Evolutionary conservation across 75 land plant genomes (phyloP), one percentile per base, ranked within the genome.

Genomic region (Cupressus sempervirens): DNA sequence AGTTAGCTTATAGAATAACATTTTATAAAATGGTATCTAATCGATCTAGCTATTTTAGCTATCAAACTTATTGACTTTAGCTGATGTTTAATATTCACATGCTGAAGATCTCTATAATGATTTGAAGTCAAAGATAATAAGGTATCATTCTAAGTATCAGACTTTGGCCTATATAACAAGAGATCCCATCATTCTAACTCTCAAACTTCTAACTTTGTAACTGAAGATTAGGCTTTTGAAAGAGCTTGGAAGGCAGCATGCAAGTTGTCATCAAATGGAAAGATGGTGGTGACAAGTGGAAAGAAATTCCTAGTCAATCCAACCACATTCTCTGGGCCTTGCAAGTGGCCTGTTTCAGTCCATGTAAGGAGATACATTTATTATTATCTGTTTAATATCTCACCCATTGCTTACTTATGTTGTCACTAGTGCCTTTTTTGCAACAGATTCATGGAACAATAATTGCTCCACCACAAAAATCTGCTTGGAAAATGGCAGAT

Each of bases 241-340:
- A 67, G 67, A 43, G 91, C 93, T 13, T 93, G 95, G 95, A 83
- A 82, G 15, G 91, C 86, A 46, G 92, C 91, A 4, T 93, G 93
- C 86, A 41, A 12, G 8, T n/a, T 26, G 3, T 40, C 86, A 4
- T 34, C 86, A 11, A 83, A 83, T 8, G 83, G 54, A 4, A 87
- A 84, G 45, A 84, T 43, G 7, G 13, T 89, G 16, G 26, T 85
- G 56, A 82, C 93, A 26, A 52, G 85, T 23, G 43, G 86, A 18
- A 87, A 87, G 45, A 85, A 53, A 36, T 91, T 85, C 40, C 52
- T 90, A 50, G 48, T 90, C 23, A 84, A 83, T 8, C 93, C 91
- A 11, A 26, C 86, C 10, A 81, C 34, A 5, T 86, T 92, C 30
- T 7, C 43, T 18, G 92, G 92, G 3, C 93, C 93, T 15, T 92